phyloP scores from a whole-genome alignment of 164 flowering plant genomes.

The Houttuynia cordata region DNA sequence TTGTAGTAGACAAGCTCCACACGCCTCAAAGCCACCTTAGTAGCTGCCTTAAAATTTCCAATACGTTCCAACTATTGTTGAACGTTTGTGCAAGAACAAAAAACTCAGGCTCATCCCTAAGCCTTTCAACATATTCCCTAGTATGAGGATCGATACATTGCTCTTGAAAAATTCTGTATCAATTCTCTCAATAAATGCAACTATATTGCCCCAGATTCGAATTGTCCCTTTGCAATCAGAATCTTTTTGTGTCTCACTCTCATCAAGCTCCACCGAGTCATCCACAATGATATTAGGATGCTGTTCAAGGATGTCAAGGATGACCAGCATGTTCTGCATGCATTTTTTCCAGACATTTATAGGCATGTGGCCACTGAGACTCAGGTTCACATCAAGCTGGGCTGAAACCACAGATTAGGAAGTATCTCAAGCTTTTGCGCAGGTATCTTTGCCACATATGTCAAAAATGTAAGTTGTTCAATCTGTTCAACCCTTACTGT shows the following conservation, averaged over 20 bases:
- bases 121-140: slow-evolving; percentile 78
- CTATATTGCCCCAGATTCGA: slow-evolving; percentile 87
- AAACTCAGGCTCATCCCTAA: slow-evolving; percentile 77
- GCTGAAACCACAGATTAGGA: slow-evolving; percentile 76
- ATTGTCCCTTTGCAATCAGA: slow-evolving; percentile 57
- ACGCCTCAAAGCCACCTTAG: slow-evolving; percentile 72
- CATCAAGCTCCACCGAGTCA: slow-evolving; percentile 82
- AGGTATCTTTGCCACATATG: slow-evolving; percentile 86
- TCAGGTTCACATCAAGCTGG: slow-evolving; percentile 87
- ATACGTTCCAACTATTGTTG: slow-evolving; percentile 56
- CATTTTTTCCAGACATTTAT: slow-evolving; percentile 85
- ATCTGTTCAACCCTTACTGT: slow-evolving; percentile 86
- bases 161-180: slow-evolving; percentile 88
- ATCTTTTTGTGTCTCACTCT: slow-evolving; percentile 74
- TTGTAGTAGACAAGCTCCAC: slow-evolving; percentile 86
- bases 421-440: slow-evolving; percentile 96
- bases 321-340: slow-evolving; percentile 51
- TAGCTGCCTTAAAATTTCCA: slow-evolving; percentile 64
- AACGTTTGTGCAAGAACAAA: slow-evolving; percentile 78
- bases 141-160: slow-evolving; percentile 87
- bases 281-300: slow-evolving; percentile 68
- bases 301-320: slow-evolving; percentile 71
- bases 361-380: slow-evolving; percentile 93
- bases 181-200: slow-evolving; percentile 74
- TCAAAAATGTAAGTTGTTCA: slow-evolving; percentile 83